phyloP scores from a whole-genome alignment of 179 eudicot genomes.

The Spinacia oleracea region DNA sequence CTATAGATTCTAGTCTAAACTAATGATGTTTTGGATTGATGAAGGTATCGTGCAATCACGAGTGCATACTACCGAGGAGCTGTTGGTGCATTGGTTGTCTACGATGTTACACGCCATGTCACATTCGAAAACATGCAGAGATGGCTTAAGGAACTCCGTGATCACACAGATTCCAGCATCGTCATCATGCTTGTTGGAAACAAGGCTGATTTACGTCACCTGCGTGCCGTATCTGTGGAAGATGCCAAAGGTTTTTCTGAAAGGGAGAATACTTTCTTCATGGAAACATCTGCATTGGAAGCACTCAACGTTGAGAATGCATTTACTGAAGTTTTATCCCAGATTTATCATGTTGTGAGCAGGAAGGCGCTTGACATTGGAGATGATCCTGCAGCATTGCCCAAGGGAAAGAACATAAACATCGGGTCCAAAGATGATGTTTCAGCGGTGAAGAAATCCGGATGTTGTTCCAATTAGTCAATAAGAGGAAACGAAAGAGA shows the following conservation, averaged over 20 bases:
- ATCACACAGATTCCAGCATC: constrained; percentile 73
- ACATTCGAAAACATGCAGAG: constrained; percentile 79
- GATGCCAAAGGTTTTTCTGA: constrained; percentile 68
- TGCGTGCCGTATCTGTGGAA: constrained; percentile 61
- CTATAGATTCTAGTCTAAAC: neutral
- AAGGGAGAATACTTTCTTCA: constrained; percentile 63
- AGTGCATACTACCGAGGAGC: constrained; percentile 95
- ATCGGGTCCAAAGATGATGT: constrained; percentile 66
- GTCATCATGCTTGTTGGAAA: constrained; percentile 88
- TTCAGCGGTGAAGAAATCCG: constrained; percentile 59
- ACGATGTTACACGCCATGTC: constrained; percentile 73
- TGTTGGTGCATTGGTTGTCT: constrained; percentile 79
- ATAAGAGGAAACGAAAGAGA: too few species aligned
- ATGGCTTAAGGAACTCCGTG: constrained; percentile 88
- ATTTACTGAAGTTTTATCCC: constrained; percentile 72
- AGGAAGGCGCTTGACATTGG: constrained; percentile 79
- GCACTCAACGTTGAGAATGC: constrained; percentile 74
- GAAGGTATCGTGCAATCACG: constrained; percentile 83
- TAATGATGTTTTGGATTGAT: neutral
- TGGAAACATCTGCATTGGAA: constrained; percentile 89
- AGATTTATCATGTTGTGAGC: constrained; percentile 77
- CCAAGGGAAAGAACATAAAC: constrained; percentile 71
- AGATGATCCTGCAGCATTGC: constrained; percentile 62
- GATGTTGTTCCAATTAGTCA: constrained; percentile 62
- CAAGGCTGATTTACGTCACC: constrained; percentile 81